phyloP scores from a whole-genome alignment of 2,329 filamentous ascomycete genomes.

The Fusarium pseudocircinatum region DNA sequence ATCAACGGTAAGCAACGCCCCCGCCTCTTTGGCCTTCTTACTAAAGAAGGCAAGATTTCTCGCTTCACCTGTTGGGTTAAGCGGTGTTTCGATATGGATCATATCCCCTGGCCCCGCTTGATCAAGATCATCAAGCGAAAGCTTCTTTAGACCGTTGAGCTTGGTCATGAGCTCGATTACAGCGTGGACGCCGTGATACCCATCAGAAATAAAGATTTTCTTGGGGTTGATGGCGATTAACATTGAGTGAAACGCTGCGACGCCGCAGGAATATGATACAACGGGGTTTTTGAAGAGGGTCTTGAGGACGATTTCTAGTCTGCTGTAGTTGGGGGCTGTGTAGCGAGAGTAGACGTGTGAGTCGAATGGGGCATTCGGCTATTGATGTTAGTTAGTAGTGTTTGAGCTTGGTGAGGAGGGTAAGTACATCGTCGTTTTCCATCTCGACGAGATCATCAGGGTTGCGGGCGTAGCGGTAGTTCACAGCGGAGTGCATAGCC shows the following conservation, averaged over 20 bases:
- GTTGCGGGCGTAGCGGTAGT: background rate
- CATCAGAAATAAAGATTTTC: conserved; percentile 81
- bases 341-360: conserved; percentile 86
- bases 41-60: conserved; percentile 78
- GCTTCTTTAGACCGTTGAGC: conserved; percentile 76
- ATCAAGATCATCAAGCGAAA: conserved; percentile 75
- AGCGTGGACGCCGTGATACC: conserved; percentile 94
- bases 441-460: background rate
- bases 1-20: conserved; percentile 84
- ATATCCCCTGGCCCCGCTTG: conserved; percentile 73
- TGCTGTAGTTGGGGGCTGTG: conserved; percentile 79
- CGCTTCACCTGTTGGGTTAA: conserved; percentile 89
- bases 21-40: conserved; percentile 71
- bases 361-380: conserved; percentile 63
- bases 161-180: conserved; percentile 78
- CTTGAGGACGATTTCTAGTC: conserved; percentile 83
- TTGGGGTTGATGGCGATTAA: conserved; percentile 83
- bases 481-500: background rate
- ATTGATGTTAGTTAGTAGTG: conserved; percentile 5
- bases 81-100: conserved; percentile 89
- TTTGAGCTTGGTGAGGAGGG: background rate
- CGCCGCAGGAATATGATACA: conserved; percentile 83
- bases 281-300: conserved; percentile 75
- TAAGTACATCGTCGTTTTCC: background rate
- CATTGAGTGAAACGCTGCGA: conserved; percentile 87